phyloP scores from a whole-genome alignment of 768 basidiomycete species.

The Lyophyllum semitale region DNA sequence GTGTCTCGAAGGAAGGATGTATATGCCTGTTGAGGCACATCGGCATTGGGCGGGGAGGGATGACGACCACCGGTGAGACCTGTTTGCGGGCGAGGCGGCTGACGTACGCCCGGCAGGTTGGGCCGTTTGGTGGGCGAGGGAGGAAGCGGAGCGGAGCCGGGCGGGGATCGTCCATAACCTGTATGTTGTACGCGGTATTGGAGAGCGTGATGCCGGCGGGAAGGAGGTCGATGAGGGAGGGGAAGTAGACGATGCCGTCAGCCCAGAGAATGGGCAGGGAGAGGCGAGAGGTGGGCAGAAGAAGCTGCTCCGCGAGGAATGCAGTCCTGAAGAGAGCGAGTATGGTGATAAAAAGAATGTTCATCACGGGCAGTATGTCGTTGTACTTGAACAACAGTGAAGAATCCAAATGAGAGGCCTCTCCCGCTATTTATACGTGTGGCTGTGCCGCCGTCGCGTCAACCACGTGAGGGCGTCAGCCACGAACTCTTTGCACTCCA shows the following conservation, averaged over 20 bases:
- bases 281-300: not conserved
- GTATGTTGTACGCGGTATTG: not conserved
- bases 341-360: not conserved
- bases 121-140: not conserved
- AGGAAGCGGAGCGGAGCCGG: not conserved
- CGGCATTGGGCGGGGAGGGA: slow-evolving; percentile 3
- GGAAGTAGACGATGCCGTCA: not conserved
- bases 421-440: too few species aligned
- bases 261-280: not conserved
- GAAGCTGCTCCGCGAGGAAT: not conserved
- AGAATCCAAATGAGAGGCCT: too few species aligned
- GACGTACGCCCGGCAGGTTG: not conserved
- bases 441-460: too few species aligned
- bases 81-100: slow-evolving; percentile 1
- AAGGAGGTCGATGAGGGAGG: too few species aligned
- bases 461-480: too few species aligned
- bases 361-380: not conserved
- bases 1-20: slow-evolving; percentile 7
- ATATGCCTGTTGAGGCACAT: slow-evolving; percentile 3
- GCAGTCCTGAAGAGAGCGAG: not conserved
- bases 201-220: not conserved
- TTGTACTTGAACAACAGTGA: too few species aligned
- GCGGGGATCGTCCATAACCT: not conserved
- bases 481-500: too few species aligned
- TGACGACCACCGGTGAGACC: not conserved